Conservation (phyloP, 176 grass and related monocot species). For the Areca catechu region DNA sequence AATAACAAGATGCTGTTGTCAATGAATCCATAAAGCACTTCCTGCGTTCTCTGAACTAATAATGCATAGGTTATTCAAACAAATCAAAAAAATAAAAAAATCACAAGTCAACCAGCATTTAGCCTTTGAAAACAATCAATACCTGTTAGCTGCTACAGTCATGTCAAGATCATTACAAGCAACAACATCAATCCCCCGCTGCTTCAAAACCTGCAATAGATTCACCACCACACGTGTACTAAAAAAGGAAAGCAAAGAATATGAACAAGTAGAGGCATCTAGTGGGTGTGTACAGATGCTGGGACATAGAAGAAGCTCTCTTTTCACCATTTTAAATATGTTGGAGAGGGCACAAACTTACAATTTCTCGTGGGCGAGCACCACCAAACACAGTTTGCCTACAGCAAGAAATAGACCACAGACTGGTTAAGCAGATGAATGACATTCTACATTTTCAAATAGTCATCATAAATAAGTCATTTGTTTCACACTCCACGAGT, state of each 20-base stretch:
- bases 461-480: no score
- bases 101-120: no score
- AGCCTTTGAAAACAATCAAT: not conserved
- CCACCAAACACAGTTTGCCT: slow-evolving; percentile 83
- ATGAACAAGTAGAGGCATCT: no score
- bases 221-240: slow-evolving; percentile 9
- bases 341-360: slow-evolving; percentile 23
- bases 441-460: no score
- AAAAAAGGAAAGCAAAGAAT: not conserved
- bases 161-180: slow-evolving; percentile 56
- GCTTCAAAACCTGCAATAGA: slow-evolving; percentile 72
- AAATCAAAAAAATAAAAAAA: no score
- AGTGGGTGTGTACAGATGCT: no score
- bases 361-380: slow-evolving; percentile 86
- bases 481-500: no score
- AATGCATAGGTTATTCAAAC: no score
- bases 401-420: slow-evolving; percentile 14
- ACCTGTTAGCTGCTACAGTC: slow-evolving; percentile 55
- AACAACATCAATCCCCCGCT: slow-evolving; percentile 60
- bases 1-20: no score
- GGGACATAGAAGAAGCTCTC: not conserved
- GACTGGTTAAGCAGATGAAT: no score
- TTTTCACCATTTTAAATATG: not conserved
- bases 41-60: no score
- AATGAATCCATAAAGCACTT: no score